Base-by-base conservation (phyloP, 768 basidiomycete genomes). In the Suillus americanus region DNA sequence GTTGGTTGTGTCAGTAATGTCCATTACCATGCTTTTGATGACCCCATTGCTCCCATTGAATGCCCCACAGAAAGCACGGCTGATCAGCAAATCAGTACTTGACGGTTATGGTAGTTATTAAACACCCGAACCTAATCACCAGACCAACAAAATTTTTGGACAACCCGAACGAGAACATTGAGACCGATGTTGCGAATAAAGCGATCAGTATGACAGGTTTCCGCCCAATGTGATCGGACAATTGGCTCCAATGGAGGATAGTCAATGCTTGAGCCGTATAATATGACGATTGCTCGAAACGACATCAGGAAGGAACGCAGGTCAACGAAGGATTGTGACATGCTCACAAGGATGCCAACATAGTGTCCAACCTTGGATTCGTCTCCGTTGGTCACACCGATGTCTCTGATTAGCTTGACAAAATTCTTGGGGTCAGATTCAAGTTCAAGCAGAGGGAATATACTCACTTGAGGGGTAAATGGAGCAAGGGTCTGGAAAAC, bases 401-500 rank as follows among this genome's bases (percentile, higher is more conserved):
- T 61, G 41, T 67, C 64, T 40, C 60, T 41, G 18, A 67, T 62
- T 1, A 67, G 33, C 64, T 65, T 63, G 46, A 35, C 57, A 48
- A 30, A 53, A 30, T 53, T 18, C 10, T n/a, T 54, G 3, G 3
- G 61, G 10, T 12, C 7, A 35, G 12, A n/a, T n/a, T 33, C 53
- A 20, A 35, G 3, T 33, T 20, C 30, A 54, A 62, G 62, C 33
- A 53, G 12, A 40, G 3, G 16, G 10, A 13, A 53, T 37, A 38
- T 33, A 62, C 82, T 37, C 67, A 86, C 87, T 77, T 89, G 84
- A 3, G 87, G 87, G 43, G 85, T 81, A 69, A 89, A 90, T 1
- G 90, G 89, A 63, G 83, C 86, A 64, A 91, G 89, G 63, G 90
- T 87, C 67, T 89, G 83, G 18, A 83, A 83, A 9, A 89, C 89